Evolutionary conservation across 805 yeast species (phyloP).

Genomic region (Candida chilensis): DNA sequence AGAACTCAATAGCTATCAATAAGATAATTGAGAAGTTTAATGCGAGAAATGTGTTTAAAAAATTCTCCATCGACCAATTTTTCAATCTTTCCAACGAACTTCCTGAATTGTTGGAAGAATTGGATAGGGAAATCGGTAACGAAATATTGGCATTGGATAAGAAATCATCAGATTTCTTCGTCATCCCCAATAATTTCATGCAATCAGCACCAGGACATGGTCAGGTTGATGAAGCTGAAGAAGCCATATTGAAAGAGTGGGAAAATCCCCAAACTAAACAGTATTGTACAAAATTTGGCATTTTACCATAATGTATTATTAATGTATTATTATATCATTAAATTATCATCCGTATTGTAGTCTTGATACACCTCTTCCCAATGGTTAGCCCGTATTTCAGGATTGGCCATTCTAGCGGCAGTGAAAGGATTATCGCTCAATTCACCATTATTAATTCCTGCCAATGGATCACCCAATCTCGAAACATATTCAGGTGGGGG

Average conservation of each 20-base stretch:
- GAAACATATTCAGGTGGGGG: slow-evolving; percentile 1
- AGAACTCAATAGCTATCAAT: slow-evolving; percentile 22
- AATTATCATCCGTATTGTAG: slow-evolving; percentile 11
- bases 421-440: slow-evolving; percentile 3
- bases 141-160: slow-evolving; percentile 8
- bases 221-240: slow-evolving; percentile 4
- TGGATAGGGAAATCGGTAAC: slow-evolving; percentile 9
- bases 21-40: slow-evolving; percentile 20
- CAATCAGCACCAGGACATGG: slow-evolving; percentile 15
- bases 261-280: slow-evolving; percentile 23
- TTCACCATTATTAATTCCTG: slow-evolving; percentile 10
- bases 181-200: slow-evolving; percentile 14
- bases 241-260: slow-evolving; percentile 18
- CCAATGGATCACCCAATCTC: slow-evolving; percentile 12
- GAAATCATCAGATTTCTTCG: slow-evolving; percentile 5
- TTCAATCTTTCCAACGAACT: slow-evolving; percentile 5
- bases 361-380: no score
- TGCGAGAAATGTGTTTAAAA: slow-evolving; percentile 4
- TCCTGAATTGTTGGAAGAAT: slow-evolving; percentile 9
- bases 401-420: slow-evolving; percentile 1
- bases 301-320: no score
- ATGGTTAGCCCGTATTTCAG: not conserved
- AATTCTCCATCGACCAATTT: slow-evolving; percentile 7
- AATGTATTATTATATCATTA: slow-evolving; percentile 2
- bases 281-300: slow-evolving; percentile 13